Evolutionary conservation across 805 yeast species (phyloP), one percentile per base, ranked within the genome.

Genomic region (Tetrapisispora taiwanensis): DNA sequence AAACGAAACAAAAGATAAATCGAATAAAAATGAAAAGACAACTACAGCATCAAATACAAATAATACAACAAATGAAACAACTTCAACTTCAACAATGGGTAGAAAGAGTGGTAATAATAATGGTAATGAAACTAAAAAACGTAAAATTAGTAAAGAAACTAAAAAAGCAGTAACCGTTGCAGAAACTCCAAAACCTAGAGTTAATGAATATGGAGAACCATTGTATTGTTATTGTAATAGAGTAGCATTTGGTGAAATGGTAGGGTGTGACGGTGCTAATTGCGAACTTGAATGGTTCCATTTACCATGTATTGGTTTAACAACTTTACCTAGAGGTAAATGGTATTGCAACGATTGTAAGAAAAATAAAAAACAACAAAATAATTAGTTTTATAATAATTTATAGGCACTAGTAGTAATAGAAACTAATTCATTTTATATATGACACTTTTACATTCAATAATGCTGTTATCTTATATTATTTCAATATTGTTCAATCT

Each of bases 191-290:
- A 41, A 32, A 36, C 37, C 45, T 42, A 48, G 55, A 53, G 47
- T 58, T 46, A 57, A 64, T 45, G 67, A 62, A 24, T 63, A 60
- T 39, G 72, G 70, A 19, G 97, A 89, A 56, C 95, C 95, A 0
- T 76, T 88, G 2, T 90, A 90, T 62, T 92, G 98, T 64, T 89
- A 90, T 67, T 92, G 98, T 67, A 86, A 88, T 61, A 96, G 89
- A 61, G 95, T 89, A 0, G 90, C 97, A 4, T 92, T 84, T 60
- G 98, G 98, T 17, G 97, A 92, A 58, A 92, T 92, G 98, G 97
- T 92, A 48, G 98, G 95, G 2, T 92, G 98, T 67, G 98, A 92
- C 58, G 97, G 96, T 12, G 89, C 85, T 30, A 78, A 81, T 46
- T 90, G 97, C 68, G 80, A 80, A 60, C 72, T 87, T 44, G 97